Conservation (phyloP, 2,329 filamentous ascomycete species). For the Elsinoe perseae region DNA sequence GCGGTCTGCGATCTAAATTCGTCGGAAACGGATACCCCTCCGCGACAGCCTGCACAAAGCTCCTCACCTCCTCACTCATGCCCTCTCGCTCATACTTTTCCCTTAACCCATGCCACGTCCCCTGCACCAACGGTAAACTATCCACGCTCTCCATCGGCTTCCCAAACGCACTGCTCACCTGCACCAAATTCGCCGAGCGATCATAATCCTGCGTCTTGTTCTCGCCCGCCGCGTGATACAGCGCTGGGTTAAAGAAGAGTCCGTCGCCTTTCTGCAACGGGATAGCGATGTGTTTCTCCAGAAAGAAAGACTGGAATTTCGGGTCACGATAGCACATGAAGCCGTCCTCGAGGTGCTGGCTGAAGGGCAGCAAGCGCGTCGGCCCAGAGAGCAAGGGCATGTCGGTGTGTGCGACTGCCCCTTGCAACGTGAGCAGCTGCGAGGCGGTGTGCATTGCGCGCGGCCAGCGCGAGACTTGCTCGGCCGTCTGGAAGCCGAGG, state of each 20-base stretch:
- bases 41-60: constrained; percentile 45
- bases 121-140: constrained; percentile 41
- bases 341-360: constrained; percentile 49
- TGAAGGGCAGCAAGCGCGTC: constrained; percentile 54
- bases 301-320: constrained; percentile 50
- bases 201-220: constrained; percentile 45
- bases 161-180: constrained; percentile 55
- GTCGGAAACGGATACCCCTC: constrained; percentile 58
- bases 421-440: constrained; percentile 54
- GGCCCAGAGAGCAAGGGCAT: constrained; percentile 54
- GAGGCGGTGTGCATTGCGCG: constrained; percentile 47
- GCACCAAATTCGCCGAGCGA: constrained; percentile 54
- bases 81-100: constrained; percentile 31
- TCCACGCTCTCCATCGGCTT: constrained; percentile 58
- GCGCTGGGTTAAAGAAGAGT: constrained; percentile 56
- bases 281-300: constrained; percentile 45
- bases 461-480: constrained; percentile 43
- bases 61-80: constrained; percentile 37
- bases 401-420: constrained; percentile 54
- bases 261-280: constrained; percentile 51
- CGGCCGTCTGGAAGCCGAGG: constrained; percentile 52
- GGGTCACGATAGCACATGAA: constrained; percentile 50
- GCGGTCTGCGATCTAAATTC: constrained; percentile 51
- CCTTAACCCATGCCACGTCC: constrained; percentile 38
- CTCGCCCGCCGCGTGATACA: constrained; percentile 56